A percentile compares a stretch with the other conserved stretches of the same genome.
Conservation (phyloP, 306 rosid genomes). For the Prunus davidiana region DNA sequence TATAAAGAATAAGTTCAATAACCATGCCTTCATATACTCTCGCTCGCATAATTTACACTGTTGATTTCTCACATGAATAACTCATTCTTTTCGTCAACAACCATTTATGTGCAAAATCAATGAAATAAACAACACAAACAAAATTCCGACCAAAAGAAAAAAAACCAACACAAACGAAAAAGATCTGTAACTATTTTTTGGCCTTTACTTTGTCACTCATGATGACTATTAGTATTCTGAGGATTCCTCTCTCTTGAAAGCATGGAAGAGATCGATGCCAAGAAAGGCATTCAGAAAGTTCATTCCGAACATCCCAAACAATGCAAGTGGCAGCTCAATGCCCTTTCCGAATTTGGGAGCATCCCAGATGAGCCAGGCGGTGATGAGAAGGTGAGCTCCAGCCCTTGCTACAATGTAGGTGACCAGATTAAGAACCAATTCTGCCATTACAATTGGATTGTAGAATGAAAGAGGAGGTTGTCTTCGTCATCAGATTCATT, state of each 20-base stretch:
- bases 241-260: conserved; percentile 55
- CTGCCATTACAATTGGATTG: conserved; percentile 37
- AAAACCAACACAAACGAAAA: background rate
- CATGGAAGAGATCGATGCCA: conserved; percentile 78
- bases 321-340: conserved; percentile 83
- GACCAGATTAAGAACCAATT: conserved; percentile 83
- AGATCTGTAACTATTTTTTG: background rate
- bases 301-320: conserved; percentile 90
- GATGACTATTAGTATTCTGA: conserved; percentile 18
- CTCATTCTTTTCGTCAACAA: background rate
- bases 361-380: conserved; percentile 68
- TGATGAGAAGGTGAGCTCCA: conserved; percentile 68
- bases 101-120: conserved; percentile 12
- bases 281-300: conserved; percentile 73
- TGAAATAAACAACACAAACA: conserved; percentile 1
- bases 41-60: background rate
- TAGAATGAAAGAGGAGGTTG: no score
- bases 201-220: conserved; percentile 39
- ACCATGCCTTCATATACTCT: background rate
- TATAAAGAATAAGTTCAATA: no score
- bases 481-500: no score
- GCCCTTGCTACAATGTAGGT: conserved; percentile 67
- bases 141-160: no score
- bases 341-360: conserved; percentile 70
- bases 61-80: background rate